phyloP scores from a whole-genome alignment of 2,329 filamentous ascomycete genomes.

The Ophiosphaerella korrae region DNA sequence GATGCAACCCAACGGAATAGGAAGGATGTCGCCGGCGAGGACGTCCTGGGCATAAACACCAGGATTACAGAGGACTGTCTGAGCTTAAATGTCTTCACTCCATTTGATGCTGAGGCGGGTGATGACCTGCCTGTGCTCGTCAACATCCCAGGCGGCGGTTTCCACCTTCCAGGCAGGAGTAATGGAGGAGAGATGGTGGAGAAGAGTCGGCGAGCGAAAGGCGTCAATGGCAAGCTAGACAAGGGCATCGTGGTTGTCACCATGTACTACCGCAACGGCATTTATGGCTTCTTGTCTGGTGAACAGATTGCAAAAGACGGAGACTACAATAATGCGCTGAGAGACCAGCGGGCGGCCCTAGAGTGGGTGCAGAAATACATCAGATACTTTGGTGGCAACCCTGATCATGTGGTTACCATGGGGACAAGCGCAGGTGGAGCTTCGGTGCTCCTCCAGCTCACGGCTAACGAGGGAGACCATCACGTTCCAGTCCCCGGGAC shows the following conservation, averaged over 20 bases:
- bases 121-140: conserved; percentile 48
- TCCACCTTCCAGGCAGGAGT: conserved; percentile 44
- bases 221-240: conserved; percentile 31
- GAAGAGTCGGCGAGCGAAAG: conserved; percentile 35
- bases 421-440: conserved; percentile 44
- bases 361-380: conserved; percentile 51
- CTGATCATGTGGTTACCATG: conserved; percentile 54
- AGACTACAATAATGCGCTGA: conserved; percentile 44
- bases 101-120: conserved; percentile 38
- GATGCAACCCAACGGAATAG: conserved; percentile 30
- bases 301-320: conserved; percentile 45
- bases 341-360: conserved; percentile 48
- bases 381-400: conserved; percentile 52
- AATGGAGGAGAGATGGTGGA: conserved; percentile 40
- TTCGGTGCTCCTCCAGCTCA: conserved; percentile 37
- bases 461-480: conserved; percentile 39
- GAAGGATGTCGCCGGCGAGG: conserved; percentile 31
- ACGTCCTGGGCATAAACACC: conserved; percentile 33
- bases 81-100: conserved; percentile 47
- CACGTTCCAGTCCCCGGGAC: conserved; percentile 31
- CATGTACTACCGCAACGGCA: conserved; percentile 45
- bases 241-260: conserved; percentile 42
- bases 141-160: conserved; percentile 54
- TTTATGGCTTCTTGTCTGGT: conserved; percentile 53
- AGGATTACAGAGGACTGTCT: conserved; percentile 48